Evolutionary conservation across 768 basidiomycete genomes (phyloP), one percentile per base, ranked within the genome.

Genomic region (Boletus reticuloceps): DNA sequence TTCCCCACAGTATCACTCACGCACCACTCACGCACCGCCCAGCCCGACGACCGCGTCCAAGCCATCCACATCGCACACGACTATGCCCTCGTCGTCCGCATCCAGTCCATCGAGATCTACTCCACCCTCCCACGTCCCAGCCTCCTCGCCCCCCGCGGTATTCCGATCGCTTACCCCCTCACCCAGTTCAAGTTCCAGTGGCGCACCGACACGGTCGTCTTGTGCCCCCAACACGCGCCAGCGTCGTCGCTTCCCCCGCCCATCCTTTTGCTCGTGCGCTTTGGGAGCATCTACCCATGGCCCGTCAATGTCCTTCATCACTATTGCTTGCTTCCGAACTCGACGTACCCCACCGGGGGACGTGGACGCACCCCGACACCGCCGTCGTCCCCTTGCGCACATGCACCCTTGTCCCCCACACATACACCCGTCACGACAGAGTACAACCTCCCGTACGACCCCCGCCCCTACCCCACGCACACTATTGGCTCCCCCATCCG

Each of bases 251-350:
- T 38, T 12, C 17, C 61, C 44, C 66, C 70, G 1, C 70, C 74
- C 0, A 73, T 88, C 51, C 78, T 77, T 58, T 67, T 88, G 17
- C 72, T 84, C 41, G 64, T 87, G 19, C 83, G 88, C 16, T 88
- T 82, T 61, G 79, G 77, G 13, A 83, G 79, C 64, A 74, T 72
- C 50, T 82, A 79, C 55, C 85, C 85, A 4, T 88, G 86, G 86
- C 84, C 86, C 1, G 78, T 83, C 57, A 88, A 89, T 66, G 69
- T 83, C 25, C 74, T 88, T n/a, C 84, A 88, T 59, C 82, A 84
- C 65, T 86, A 79, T 63, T 64, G 76, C 34, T 72, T 89, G 16
- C 65, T 64, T 2, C 77, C 79, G 0, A 81, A 84, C 63, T 58
- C 68, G 4, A 51, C 64, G 7, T 82, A 75, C 61, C 58, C 65